These are phyloP conservation scores for Lichtheimia corymbifera DNA, from an alignment of 371 early-diverging fungal species.

Conservation along the genomic window DNA sequence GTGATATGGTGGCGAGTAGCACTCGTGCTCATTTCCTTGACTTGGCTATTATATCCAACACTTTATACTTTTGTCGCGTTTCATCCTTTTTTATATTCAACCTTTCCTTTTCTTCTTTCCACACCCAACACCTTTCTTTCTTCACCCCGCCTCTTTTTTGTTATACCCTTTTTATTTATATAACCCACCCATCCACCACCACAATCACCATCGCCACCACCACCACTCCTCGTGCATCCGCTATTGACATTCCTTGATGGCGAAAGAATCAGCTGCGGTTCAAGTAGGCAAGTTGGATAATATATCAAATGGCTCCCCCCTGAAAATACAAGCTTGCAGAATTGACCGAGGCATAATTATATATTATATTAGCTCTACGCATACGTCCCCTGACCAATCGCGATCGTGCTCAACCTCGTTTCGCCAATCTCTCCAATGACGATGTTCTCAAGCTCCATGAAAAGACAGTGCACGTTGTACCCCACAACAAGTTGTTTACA, in stretches of 20 bases:
- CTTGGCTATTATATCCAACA: background rate
- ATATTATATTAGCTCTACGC: slow-evolving; percentile 32
- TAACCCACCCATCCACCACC: background rate
- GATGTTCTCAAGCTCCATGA: slow-evolving; percentile 41
- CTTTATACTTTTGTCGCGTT: background rate
- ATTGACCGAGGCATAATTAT: background rate
- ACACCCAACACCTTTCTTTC: no score
- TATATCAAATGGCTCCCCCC: background rate
- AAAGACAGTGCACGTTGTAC: slow-evolving; percentile 41
- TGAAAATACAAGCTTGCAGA: background rate
- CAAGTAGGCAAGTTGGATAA: slow-evolving; percentile 38
- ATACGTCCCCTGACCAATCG: slow-evolving; percentile 46
- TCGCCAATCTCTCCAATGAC: slow-evolving; percentile 29
- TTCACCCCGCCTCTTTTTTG: background rate
- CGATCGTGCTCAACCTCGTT: slow-evolving; percentile 49
- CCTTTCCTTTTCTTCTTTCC: no score
- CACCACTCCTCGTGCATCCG: background rate
- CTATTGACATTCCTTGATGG: slow-evolving; percentile 2
- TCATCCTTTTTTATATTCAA: background rate
- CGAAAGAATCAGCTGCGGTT: slow-evolving; percentile 25
- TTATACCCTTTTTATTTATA: background rate
- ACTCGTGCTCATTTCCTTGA: slow-evolving; percentile 3
- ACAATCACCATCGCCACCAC: background rate
- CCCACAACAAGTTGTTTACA: slow-evolving; percentile 46
- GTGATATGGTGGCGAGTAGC: slow-evolving; percentile 39